phyloP scores from a whole-genome alignment of 2,329 filamentous ascomycete genomes.

The Diaporthe citriasiana region DNA sequence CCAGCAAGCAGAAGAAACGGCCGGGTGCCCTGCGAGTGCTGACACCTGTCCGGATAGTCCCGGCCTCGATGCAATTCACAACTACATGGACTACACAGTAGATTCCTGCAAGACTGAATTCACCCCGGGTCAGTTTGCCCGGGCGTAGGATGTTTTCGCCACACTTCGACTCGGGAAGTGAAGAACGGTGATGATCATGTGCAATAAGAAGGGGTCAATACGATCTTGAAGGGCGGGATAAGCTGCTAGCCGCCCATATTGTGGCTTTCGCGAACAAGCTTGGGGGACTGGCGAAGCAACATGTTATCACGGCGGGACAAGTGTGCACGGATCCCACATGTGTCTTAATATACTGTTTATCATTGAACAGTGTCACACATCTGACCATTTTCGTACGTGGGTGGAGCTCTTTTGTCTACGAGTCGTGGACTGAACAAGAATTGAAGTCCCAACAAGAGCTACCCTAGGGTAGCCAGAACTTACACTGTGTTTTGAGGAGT shows the following conservation, averaged over 20 bases:
- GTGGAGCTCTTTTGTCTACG: neutral
- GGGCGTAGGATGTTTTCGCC: conserved; percentile 1
- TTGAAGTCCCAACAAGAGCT: neutral
- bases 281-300: neutral
- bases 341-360: neutral
- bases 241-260: neutral
- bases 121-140: conserved; percentile 11
- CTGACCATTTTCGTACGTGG: too few species aligned
- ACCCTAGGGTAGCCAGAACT: too few species aligned
- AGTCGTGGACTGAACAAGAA: neutral
- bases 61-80: conserved; percentile 7
- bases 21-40: conserved; percentile 12
- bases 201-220: too few species aligned
- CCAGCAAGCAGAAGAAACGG: neutral
- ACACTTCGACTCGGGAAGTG: conserved; percentile 2
- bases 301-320: neutral
- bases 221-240: neutral
- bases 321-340: too few species aligned
- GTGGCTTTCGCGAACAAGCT: neutral
- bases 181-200: neutral
- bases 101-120: conserved; percentile 15
- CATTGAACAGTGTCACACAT: neutral
- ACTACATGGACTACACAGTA: conserved; percentile 13
- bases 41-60: conserved; percentile 12
- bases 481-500: neutral